phyloP scores from a whole-genome alignment of 176 grass and related monocot genomes.

The Musa beccarii region DNA sequence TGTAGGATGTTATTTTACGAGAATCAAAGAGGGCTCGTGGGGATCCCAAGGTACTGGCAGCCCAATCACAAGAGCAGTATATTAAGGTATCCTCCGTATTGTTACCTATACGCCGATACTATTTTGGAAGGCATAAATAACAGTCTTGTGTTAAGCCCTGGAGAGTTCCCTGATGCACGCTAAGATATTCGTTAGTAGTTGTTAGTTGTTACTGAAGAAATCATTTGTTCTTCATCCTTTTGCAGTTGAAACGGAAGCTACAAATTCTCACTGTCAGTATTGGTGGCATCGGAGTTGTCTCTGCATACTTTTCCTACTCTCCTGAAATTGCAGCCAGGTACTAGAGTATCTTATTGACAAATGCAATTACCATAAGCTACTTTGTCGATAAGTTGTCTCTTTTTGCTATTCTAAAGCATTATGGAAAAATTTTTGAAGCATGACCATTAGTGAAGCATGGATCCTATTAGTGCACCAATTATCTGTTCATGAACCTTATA shows the following conservation, averaged over 20 bases:
- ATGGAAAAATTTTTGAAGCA: no score
- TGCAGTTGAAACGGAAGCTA: slow-evolving; percentile 83
- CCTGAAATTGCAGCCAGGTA: slow-evolving; percentile 90
- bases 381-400: not conserved
- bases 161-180: not conserved
- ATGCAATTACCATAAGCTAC: not conserved
- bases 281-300: slow-evolving; percentile 68
- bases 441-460: no score
- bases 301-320: slow-evolving; percentile 86
- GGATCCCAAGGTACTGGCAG: slow-evolving; percentile 69
- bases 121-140: no score
- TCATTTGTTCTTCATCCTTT: slow-evolving; percentile 10
- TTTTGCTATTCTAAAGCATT: no score
- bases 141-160: not conserved
- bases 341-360: not conserved
- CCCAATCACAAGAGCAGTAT: slow-evolving; percentile 48
- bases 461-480: not conserved
- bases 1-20: slow-evolving; percentile 78
- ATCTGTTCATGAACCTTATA: not conserved
- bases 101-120: no score
- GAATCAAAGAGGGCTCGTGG: slow-evolving; percentile 53
- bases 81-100: not conserved
- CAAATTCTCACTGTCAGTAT: slow-evolving; percentile 68
- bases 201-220: not conserved
- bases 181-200: not conserved